phyloP scores from a whole-genome alignment of 2,329 filamentous ascomycete species.

The Sarocladium brachiariae region DNA sequence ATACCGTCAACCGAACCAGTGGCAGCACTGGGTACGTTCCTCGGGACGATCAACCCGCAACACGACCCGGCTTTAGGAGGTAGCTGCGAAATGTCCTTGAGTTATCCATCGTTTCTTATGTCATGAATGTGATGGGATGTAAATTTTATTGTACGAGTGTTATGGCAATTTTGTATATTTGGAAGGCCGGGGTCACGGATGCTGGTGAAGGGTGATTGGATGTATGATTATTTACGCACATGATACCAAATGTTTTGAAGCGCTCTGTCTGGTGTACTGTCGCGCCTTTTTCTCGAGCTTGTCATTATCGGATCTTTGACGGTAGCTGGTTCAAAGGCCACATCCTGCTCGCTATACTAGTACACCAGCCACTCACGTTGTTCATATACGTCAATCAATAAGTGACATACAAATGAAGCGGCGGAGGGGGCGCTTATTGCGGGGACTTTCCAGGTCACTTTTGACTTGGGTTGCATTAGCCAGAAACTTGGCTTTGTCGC shows the following conservation, averaged over 20 bases:
- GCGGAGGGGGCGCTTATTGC: background rate
- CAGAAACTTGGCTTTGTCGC: slow-evolving; percentile 4
- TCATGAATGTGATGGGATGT: background rate
- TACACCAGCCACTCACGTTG: background rate
- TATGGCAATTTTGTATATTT: too few relatives aligned
- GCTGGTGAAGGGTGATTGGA: background rate
- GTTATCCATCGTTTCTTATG: slow-evolving; percentile 12
- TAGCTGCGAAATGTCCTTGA: background rate
- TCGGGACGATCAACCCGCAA: slow-evolving; percentile 18
- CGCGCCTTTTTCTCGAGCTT: too few relatives aligned
- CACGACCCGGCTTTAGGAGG: slow-evolving; percentile 20
- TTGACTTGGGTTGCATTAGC: slow-evolving; percentile 2
- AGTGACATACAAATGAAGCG: background rate
- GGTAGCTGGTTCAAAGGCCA: too few relatives aligned
- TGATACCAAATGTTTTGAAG: background rate
- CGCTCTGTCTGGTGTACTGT: too few relatives aligned
- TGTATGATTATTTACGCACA: background rate
- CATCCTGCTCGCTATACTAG: too few relatives aligned
- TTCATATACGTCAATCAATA: background rate
- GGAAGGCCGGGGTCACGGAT: slow-evolving; percentile 1
- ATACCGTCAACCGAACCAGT: slow-evolving; percentile 17
- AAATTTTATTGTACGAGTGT: background rate
- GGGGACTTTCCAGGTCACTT: too few relatives aligned
- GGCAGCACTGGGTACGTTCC: slow-evolving; percentile 17
- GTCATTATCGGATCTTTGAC: too few relatives aligned